These are phyloP conservation scores for Solanum sejunctum DNA, from an alignment of 257 asterid species.

Conservation along the genomic window DNA sequence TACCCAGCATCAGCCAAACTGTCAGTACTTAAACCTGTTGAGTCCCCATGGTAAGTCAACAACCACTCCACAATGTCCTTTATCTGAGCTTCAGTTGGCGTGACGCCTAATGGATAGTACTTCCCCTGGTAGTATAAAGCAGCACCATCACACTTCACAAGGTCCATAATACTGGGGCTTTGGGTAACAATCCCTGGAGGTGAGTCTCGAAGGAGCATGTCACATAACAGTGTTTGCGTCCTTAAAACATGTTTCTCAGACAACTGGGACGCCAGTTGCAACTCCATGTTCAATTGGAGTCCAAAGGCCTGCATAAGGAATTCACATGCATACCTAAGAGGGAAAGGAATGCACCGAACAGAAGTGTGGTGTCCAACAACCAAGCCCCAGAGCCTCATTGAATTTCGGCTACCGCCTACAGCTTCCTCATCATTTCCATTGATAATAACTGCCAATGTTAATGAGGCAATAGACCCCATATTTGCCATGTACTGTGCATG, in stretches of 20 bases:
- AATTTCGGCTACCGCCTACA: conserved; percentile 39
- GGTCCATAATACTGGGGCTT: conserved; percentile 76
- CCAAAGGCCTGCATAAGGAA: conserved; percentile 90
- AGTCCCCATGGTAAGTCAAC: conserved; percentile 48
- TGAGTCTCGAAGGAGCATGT: conserved; percentile 74
- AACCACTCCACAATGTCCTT: conserved; percentile 66
- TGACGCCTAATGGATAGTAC: conserved; percentile 50
- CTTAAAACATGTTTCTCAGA: conserved; percentile 63
- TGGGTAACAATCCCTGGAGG: conserved; percentile 66
- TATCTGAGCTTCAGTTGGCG: conserved; percentile 66
- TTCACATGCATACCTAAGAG: conserved; percentile 82
- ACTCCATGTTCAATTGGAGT: conserved; percentile 72
- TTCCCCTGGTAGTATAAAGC: conserved; percentile 59
- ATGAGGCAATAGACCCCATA: conserved; percentile 56
- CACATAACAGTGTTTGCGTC: conserved; percentile 81
- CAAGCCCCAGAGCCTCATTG: conserved; percentile 86
- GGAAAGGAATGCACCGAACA: conserved; percentile 53
- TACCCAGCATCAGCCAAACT: conserved; percentile 82
- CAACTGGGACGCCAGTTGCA: conserved; percentile 60
- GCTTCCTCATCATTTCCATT: conserved; percentile 51
- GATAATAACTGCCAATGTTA: conserved; percentile 40
- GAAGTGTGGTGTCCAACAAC: conserved; percentile 87
- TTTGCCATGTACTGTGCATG: conserved; percentile 60
- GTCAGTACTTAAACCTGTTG: conserved; percentile 82
- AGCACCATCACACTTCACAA: conserved; percentile 82